These are phyloP conservation scores for Leucosporidium scottii DNA, from an alignment of 768 basidiomycete species.

Conservation along the genomic window DNA sequence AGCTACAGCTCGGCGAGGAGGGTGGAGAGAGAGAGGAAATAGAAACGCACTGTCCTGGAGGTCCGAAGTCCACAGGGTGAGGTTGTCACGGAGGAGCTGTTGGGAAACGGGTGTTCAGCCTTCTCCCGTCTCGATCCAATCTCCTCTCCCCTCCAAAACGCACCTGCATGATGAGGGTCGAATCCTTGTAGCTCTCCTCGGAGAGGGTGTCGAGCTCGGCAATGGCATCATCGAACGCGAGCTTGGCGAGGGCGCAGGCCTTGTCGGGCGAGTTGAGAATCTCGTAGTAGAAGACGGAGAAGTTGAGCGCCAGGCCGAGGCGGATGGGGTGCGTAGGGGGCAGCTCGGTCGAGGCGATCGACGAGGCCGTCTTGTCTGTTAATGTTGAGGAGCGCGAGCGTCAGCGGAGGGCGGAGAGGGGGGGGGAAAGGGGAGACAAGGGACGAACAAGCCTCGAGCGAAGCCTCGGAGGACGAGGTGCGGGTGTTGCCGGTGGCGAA, in stretches of 20 bases:
- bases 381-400: neutral
- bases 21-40: too few species aligned
- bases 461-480: constrained; percentile 94
- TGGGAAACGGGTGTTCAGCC: neutral
- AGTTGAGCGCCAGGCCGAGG: constrained; percentile 96
- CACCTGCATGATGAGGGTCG: constrained; percentile 57
- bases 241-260: constrained; percentile 97
- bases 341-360: constrained; percentile 91
- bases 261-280: constrained; percentile 98
- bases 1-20: neutral
- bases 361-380: constrained; percentile 83
- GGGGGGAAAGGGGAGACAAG: neutral
- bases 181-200: constrained; percentile 99
- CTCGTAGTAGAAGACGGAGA: constrained; percentile 99
- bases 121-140: neutral
- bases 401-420: constrained; percentile 25
- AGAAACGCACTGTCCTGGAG: constrained; percentile 61
- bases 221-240: constrained; percentile 95
- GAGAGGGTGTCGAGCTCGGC: constrained; percentile 97
- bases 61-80: constrained; percentile 96
- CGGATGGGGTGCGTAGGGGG: constrained; percentile 94
- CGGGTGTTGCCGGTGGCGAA: constrained; percentile 97
- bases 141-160: constrained; percentile 50
- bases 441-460: constrained; percentile 63
- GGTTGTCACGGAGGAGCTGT: constrained; percentile 93